phyloP scores from a whole-genome alignment of 192 early-diverging fungal genomes.

The Backusella circina region DNA sequence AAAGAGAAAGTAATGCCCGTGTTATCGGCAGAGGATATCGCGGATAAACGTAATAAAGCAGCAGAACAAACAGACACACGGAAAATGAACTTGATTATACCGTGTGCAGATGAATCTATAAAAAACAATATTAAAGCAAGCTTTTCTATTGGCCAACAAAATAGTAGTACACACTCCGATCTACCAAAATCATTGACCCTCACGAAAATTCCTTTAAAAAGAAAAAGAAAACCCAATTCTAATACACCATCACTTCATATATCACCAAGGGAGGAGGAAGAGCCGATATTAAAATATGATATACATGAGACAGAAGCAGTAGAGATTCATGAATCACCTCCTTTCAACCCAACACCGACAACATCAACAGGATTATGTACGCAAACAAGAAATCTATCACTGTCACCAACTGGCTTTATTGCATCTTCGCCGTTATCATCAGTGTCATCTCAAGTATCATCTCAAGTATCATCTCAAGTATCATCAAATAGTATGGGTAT shows the following conservation, averaged over 20 bases:
- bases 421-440: neutral
- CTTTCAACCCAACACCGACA: neutral
- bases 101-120: neutral
- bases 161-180: neutral
- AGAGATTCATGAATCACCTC: neutral
- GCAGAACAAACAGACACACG: neutral
- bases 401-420: neutral
- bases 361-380: neutral
- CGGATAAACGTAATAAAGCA: neutral
- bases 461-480: neutral
- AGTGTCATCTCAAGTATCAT: neutral
- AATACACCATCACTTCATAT: neutral
- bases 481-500: neutral
- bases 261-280: neutral
- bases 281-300: neutral
- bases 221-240: neutral
- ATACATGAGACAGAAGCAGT: neutral
- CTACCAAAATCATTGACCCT: neutral
- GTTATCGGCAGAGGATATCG: neutral
- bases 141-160: constrained; percentile 7
- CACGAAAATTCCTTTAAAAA: neutral
- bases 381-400: neutral
- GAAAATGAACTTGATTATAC: neutral
- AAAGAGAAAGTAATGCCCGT: neutral
- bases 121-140: constrained; percentile 16